phyloP scores from a whole-genome alignment of 208 protist species.

The Crithidia acanthocephali region DNA sequence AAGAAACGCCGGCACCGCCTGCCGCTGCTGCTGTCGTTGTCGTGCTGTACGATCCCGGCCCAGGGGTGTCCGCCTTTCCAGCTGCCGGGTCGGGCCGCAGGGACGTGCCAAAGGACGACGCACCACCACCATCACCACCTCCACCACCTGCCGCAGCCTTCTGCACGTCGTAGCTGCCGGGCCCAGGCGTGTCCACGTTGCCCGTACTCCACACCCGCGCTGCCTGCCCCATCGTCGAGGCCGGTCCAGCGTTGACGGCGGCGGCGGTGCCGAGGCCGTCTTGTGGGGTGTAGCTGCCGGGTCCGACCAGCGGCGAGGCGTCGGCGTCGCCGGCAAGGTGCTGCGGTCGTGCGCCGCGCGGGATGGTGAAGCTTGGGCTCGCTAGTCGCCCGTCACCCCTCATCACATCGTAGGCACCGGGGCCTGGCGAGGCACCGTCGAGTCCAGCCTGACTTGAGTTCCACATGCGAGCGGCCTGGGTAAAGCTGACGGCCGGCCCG shows the following conservation, averaged over 20 bases:
- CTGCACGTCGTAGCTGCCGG: constrained; percentile 33
- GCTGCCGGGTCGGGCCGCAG: constrained; percentile 13
- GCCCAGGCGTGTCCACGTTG: constrained; percentile 29
- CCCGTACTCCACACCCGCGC: constrained; percentile 10
- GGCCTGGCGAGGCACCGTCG: constrained; percentile 1
- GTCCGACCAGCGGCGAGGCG: constrained; percentile 28
- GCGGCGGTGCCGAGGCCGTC: background rate
- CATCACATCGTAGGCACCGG: constrained; percentile 33
- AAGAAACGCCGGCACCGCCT: background rate
- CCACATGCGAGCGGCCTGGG: constrained; percentile 25
- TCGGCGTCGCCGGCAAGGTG: constrained; percentile 28
- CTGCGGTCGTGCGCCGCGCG: constrained; percentile 23
- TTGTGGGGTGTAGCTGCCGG: constrained; percentile 27
- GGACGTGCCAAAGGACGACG: constrained; percentile 11
- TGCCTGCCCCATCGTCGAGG: background rate
- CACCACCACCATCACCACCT: background rate
- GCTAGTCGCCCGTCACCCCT: background rate
- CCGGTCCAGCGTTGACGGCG: background rate
- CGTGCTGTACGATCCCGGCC: constrained; percentile 16
- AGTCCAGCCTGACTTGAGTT: background rate
- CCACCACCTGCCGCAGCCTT: too few species aligned
- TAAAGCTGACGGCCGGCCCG: constrained; percentile 7
- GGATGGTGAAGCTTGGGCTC: constrained; percentile 25
- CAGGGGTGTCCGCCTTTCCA: constrained; percentile 20
- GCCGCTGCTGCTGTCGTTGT: background rate